These are phyloP conservation scores for Cytidiella melzeri DNA, from an alignment of 768 basidiomycete species.

Conservation along the genomic window DNA sequence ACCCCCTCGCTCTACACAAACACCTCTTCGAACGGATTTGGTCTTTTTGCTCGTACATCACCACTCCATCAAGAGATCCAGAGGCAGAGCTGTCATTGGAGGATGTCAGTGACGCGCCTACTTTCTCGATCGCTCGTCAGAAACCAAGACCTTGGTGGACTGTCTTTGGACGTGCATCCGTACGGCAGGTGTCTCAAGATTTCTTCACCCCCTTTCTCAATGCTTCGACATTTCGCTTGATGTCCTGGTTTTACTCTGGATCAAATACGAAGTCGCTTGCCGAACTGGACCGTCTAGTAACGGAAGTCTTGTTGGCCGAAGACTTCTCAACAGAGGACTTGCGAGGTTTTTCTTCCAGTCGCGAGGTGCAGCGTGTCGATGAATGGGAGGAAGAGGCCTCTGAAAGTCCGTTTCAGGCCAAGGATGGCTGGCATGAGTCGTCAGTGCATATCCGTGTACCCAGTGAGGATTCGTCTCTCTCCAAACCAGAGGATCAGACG, in stretches of 20 bases:
- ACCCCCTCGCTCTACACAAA: no score
- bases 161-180: no score
- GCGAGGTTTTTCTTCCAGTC: conserved; percentile 13
- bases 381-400: conserved; percentile 12
- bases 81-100: no score
- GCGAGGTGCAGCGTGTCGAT: conserved; percentile 15
- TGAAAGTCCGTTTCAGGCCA: conserved; percentile 12
- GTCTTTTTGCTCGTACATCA: no score
- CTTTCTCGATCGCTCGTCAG: no score
- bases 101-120: no score
- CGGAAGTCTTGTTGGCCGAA: conserved; percentile 18
- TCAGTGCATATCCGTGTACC: conserved; percentile 21
- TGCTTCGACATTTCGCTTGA: conserved; percentile 18
- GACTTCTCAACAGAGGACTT: conserved; percentile 20
- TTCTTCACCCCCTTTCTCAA: conserved; percentile 17
- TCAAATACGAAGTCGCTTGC: conserved; percentile 21
- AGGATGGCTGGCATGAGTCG: conserved; percentile 14
- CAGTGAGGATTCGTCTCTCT: conserved; percentile 7
- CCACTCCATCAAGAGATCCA: no score
- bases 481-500: conserved; percentile 19
- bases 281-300: conserved; percentile 22
- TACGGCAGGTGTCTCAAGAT: no score
- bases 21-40: no score
- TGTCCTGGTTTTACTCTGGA: conserved; percentile 27
- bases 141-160: no score